A percentile compares a stretch with the other conserved stretches of the same genome.
phyloP scores from a whole-genome alignment of 495 filamentous ascomycete species.

The Tuber melanosporum region DNA sequence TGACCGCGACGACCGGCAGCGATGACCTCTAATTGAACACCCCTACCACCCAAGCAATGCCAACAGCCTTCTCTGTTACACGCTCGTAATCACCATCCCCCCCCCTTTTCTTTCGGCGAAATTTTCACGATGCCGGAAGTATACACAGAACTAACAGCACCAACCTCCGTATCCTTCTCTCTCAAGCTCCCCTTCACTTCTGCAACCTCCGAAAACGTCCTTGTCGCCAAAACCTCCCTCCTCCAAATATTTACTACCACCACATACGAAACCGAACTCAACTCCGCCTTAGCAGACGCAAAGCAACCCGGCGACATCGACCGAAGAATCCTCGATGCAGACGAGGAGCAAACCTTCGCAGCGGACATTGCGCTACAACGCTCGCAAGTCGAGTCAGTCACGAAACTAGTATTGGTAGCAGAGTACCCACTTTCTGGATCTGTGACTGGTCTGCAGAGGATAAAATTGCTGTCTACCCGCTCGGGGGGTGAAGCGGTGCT shows the following conservation, averaged over 20 bases:
- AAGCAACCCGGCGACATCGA: conserved; percentile 43
- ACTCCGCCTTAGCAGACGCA: conserved; percentile 34
- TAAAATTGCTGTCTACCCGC: conserved; percentile 61
- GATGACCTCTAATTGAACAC: background rate
- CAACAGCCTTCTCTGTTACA: background rate
- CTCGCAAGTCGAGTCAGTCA: conserved; percentile 54
- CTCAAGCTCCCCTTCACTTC: conserved; percentile 70
- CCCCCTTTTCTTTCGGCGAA: background rate
- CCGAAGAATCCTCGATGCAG: conserved; percentile 52
- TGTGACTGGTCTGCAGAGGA: conserved; percentile 68
- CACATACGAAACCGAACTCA: conserved; percentile 51
- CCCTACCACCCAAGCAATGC: background rate
- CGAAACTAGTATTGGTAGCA: conserved; percentile 76
- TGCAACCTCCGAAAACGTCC: conserved; percentile 68
- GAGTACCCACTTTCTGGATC: conserved; percentile 78
- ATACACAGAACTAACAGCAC: conserved; percentile 87
- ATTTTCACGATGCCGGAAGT: conserved; percentile 39
- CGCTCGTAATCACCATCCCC: background rate
- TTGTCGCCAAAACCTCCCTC: conserved; percentile 81
- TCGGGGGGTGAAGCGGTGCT: conserved; percentile 83
- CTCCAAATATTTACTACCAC: conserved; percentile 75
- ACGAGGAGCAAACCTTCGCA: conserved; percentile 56
- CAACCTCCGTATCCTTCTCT: conserved; percentile 86
- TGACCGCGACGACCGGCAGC: background rate
- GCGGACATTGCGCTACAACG: conserved; percentile 51